A percentile compares a stretch with the other conserved stretches of the same genome.
Conservation (phyloP, 768 basidiomycete species). For the Pleurotus pulmonarius region DNA sequence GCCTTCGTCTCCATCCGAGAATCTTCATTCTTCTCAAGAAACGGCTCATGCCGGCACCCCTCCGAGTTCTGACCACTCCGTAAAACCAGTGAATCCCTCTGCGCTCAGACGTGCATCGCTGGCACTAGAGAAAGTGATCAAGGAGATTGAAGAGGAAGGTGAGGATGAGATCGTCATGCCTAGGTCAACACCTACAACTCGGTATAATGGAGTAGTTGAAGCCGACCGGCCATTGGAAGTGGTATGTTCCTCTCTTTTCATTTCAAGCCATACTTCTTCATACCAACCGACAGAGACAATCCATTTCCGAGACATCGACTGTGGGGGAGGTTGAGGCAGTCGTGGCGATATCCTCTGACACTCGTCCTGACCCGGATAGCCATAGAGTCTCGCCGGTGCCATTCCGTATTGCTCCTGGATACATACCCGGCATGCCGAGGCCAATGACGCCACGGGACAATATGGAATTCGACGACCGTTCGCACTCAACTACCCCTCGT, state of each 20-base stretch:
- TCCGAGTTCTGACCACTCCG: conserved; percentile 39
- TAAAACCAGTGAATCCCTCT: conserved; percentile 47
- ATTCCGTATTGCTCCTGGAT: conserved; percentile 61
- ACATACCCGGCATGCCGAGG: conserved; percentile 86
- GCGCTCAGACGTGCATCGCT: conserved; percentile 63
- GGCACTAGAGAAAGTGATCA: conserved; percentile 72
- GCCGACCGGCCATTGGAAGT: conserved; percentile 13
- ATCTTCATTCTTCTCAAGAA: conserved; percentile 38
- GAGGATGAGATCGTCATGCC: conserved; percentile 80
- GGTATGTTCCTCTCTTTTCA: conserved; percentile 25
- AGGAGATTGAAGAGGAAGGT: conserved; percentile 71
- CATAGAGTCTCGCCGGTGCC: conserved; percentile 54
- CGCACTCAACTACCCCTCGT: conserved; percentile 76
- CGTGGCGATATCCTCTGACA: conserved; percentile 70
- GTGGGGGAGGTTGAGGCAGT: conserved; percentile 52
- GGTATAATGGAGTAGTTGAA: conserved; percentile 14
- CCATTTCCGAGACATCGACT: conserved; percentile 29
- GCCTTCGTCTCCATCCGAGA: conserved; percentile 33
- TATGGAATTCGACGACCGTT: conserved; percentile 65
- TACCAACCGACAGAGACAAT: conserved; percentile 24
- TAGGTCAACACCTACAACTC: conserved; percentile 50
- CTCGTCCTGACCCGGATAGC: conserved; percentile 42
- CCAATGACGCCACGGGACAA: conserved; percentile 85
- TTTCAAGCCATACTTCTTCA: conserved; percentile 5
- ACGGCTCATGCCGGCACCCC: conserved; percentile 32